Base-by-base conservation (phyloP, 306 rosid species). In the Ormosia emarginata region DNA sequence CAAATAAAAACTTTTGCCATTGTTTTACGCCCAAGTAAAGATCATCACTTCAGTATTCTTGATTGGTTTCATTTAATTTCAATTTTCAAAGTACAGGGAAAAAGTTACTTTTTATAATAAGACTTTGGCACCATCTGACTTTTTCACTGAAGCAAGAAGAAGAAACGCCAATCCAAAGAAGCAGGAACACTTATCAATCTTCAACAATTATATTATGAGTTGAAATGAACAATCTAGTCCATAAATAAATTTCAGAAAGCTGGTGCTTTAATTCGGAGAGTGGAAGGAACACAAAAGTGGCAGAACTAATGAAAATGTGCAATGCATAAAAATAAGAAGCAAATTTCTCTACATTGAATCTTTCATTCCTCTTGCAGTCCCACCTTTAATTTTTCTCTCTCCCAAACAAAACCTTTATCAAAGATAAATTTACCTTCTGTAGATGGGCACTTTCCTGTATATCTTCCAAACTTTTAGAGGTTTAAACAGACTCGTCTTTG, bases 401-500 rank as follows among this genome's bases (percentile, higher is more conserved):
- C 53, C 13, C 39, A 69, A 75, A 56, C 75, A 79, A 57, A 67
- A 57, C 30, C 37, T 12, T 82, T 30, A 59, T 18, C 24, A 63
- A 66, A 67, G 68, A 9, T 30, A 62, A 55, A 34, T 59, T 32
- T 84, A 91, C 99, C 99, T 93, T 95, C 82, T 93, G 98, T 79
- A 95, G 83, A 72, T 87, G 87, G 8, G 94, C 90, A 80, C 90
- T 90, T 78, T 90, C 91, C 90, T 90, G 85, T 34, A 95, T 90
- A 82, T 92, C 99, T 14, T 95, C 99, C 32, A 85, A 30, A 81
- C 79, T 89, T 86, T 93, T 95, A 55, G 99, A 90, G 79, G 89
- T 86, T 84, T 95, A 93, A 70, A 95, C 98, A 58, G 97, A 92
- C 80, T 93, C 94, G 32, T 93, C 98, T 86, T 95, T 95, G n/a